Evolutionary conservation across 2,329 filamentous ascomycete genomes (phyloP).

Genomic region (Blastomyces silverae): DNA sequence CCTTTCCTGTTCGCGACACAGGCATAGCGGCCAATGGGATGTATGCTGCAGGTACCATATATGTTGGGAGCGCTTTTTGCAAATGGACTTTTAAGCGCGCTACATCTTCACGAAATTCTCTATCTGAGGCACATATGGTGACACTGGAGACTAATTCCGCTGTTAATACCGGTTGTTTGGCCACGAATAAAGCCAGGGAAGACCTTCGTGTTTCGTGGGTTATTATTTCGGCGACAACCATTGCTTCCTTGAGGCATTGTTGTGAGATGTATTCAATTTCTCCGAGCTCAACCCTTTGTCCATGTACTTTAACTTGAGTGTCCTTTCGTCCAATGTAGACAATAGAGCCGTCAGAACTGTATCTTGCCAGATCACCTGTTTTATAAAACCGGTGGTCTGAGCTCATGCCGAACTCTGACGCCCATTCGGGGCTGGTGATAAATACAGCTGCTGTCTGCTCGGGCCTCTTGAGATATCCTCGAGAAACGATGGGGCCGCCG

Average conservation of each 20-base stretch:
- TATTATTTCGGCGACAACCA: constrained; percentile 20
- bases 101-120: neutral
- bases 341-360: constrained; percentile 23
- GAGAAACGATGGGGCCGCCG: constrained; percentile 35
- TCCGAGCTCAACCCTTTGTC: constrained; percentile 30
- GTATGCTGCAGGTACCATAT: constrained; percentile 34
- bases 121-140: constrained; percentile 13
- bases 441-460: constrained; percentile 22
- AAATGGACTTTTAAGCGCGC: constrained; percentile 20
- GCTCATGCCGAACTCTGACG: neutral
- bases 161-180: neutral
- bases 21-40: constrained; percentile 32
- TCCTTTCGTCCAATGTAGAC: constrained; percentile 28
- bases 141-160: constrained; percentile 2
- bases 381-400: constrained; percentile 22
- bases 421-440: constrained; percentile 24
- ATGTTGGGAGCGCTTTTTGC: constrained; percentile 26
- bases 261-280: constrained; percentile 28
- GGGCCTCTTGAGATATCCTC: constrained; percentile 31
- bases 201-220: constrained; percentile 2
- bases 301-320: constrained; percentile 59
- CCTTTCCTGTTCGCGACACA: constrained; percentile 30
- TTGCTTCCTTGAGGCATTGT: constrained; percentile 16
- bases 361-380: constrained; percentile 26
- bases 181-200: neutral